Evolutionary conservation across 1,284 basidiomycete genomes (phyloP).

Genomic region (Calocybe gambosa): DNA sequence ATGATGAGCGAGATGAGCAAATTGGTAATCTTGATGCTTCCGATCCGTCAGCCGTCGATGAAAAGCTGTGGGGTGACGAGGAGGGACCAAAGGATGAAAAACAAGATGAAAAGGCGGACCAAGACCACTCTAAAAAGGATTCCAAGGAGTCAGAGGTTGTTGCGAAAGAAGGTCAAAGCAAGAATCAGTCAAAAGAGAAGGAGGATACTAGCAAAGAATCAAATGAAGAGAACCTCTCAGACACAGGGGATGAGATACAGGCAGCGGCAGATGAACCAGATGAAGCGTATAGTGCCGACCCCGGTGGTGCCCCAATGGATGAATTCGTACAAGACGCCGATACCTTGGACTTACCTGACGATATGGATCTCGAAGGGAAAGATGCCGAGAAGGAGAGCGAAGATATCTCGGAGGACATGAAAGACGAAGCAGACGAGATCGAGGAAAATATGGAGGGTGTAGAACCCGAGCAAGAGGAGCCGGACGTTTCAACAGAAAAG

Average conservation of each 20-base stretch:
- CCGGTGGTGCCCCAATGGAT: slow-evolving; percentile 63
- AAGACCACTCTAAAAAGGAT: slow-evolving; percentile 47
- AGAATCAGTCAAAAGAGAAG: slow-evolving; percentile 30
- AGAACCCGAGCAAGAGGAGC: slow-evolving; percentile 24
- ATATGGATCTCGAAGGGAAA: slow-evolving; percentile 67
- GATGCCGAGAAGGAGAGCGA: slow-evolving; percentile 47
- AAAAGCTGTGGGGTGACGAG: slow-evolving; percentile 96
- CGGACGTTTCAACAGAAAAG: slow-evolving; percentile 37
- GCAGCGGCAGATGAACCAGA: slow-evolving; percentile 24
- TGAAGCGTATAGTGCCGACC: slow-evolving; percentile 39
- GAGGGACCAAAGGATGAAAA: slow-evolving; percentile 44
- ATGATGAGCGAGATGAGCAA: slow-evolving; percentile 74
- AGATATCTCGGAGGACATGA: slow-evolving; percentile 30
- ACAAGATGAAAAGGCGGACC: slow-evolving; percentile 44
- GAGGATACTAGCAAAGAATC: slow-evolving; percentile 26
- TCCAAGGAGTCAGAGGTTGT: slow-evolving; percentile 61
- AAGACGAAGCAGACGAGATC: slow-evolving; percentile 38
- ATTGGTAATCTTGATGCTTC: slow-evolving; percentile 80
- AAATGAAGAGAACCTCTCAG: slow-evolving; percentile 19
- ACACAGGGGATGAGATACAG: slow-evolving; percentile 19
- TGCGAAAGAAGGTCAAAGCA: slow-evolving; percentile 63
- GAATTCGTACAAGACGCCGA: slow-evolving; percentile 71
- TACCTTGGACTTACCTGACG: slow-evolving; percentile 79
- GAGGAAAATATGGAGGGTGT: slow-evolving; percentile 20
- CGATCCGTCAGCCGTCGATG: slow-evolving; percentile 88